phyloP scores from a whole-genome alignment of 768 basidiomycete species.

The Cystofilobasidium capitatum region DNA sequence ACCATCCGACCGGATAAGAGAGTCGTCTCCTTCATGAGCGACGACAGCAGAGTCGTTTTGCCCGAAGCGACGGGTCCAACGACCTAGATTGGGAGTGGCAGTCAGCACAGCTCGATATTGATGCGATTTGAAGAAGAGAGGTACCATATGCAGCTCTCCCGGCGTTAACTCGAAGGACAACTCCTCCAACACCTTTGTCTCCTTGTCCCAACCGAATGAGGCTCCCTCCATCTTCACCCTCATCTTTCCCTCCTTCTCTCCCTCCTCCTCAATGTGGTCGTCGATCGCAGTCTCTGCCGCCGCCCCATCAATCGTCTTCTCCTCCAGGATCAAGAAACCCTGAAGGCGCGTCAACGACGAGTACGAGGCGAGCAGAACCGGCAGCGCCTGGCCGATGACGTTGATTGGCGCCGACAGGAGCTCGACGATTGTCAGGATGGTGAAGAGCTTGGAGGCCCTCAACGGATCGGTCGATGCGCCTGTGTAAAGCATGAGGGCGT shows the following conservation, averaged over 20 bases:
- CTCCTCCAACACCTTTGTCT: background rate
- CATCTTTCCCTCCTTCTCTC: background rate
- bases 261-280: background rate
- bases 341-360: slow-evolving; percentile 13
- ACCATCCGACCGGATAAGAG: slow-evolving; percentile 12
- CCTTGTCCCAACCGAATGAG: slow-evolving; percentile 13
- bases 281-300: background rate
- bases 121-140: background rate
- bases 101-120: background rate
- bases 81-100: background rate
- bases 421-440: slow-evolving; percentile 10
- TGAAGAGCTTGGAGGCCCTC: slow-evolving; percentile 6
- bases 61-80: slow-evolving; percentile 25
- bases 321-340: background rate
- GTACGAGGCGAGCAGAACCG: slow-evolving; percentile 8
- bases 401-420: slow-evolving; percentile 11
- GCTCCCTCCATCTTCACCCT: background rate
- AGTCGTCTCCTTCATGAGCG: slow-evolving; percentile 28
- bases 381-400: slow-evolving; percentile 10
- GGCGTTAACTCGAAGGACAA: slow-evolving; percentile 2
- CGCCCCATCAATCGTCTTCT: slow-evolving; percentile 1
- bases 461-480: background rate
- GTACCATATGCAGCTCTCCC: slow-evolving; percentile 12
- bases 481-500: slow-evolving; percentile 3
- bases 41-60: slow-evolving; percentile 27